A percentile compares a stretch with the other conserved stretches of the same genome.
Evolutionary conservation across 2,329 filamentous ascomycete genomes (phyloP).

Genomic region (Dothideomycetidae sp.): DNA sequence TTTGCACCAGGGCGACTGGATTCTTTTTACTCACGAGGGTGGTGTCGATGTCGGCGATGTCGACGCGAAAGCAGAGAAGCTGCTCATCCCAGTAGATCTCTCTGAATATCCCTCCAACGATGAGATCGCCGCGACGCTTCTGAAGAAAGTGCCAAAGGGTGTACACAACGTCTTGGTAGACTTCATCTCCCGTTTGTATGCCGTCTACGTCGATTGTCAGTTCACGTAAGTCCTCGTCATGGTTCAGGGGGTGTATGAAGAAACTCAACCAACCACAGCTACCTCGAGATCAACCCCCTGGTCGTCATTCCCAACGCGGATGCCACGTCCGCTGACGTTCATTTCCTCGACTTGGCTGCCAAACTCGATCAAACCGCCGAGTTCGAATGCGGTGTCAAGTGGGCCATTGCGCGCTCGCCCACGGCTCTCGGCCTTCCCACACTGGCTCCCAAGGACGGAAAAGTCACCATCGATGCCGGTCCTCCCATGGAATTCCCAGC

Average conservation of each 20-base stretch:
- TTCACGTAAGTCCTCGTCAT: conserved; percentile 49
- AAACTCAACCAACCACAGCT: conserved; percentile 29
- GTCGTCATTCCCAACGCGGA: conserved; percentile 93
- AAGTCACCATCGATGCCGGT: conserved; percentile 88
- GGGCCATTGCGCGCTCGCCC: conserved; percentile 88
- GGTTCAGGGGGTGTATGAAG: neutral
- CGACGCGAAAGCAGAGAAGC: conserved; percentile 96
- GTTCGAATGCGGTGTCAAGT: conserved; percentile 98
- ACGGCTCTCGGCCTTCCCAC: conserved; percentile 72
- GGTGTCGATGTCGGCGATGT: conserved; percentile 99
- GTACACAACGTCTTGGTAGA: conserved; percentile 97
- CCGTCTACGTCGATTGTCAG: conserved; percentile 98
- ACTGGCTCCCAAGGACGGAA: conserved; percentile 45
- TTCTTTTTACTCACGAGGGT: conserved; percentile 98
- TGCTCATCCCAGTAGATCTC: conserved; percentile 91
- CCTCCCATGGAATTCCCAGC: conserved; percentile 98
- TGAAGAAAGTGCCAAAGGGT: conserved; percentile 88
- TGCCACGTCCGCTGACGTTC: conserved; percentile 80
- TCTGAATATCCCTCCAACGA: conserved; percentile 91
- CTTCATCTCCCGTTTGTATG: conserved; percentile 97
- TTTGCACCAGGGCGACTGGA: conserved; percentile 98
- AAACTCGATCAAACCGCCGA: conserved; percentile 99
- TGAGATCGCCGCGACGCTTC: conserved; percentile 67
- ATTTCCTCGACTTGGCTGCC: conserved; percentile 96
- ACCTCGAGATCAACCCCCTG: conserved; percentile 98